A percentile compares a stretch with the other conserved stretches of the same genome.
Conservation (phyloP, 208 protist species). For the Naegleria lovaniensis region DNA sequence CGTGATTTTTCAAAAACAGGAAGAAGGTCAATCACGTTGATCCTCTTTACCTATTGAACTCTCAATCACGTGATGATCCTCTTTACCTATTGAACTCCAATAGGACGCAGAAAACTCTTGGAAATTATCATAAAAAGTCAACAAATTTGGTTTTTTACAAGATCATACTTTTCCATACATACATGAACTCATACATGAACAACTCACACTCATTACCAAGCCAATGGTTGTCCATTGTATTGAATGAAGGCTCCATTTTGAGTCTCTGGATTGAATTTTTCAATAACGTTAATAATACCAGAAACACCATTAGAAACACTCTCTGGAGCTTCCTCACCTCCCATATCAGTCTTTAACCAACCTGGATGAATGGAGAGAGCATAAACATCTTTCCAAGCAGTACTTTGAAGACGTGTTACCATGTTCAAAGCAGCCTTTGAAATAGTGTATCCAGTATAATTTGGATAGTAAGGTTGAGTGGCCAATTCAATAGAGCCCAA, state of each 20-base stretch:
- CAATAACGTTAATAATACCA: background rate
- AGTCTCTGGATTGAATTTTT: background rate
- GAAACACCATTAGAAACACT: background rate
- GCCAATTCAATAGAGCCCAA: background rate
- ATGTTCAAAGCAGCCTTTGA: constrained; percentile 1
- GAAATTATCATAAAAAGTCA: too few species aligned
- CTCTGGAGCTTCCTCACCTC: background rate
- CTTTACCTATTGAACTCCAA: too few species aligned
- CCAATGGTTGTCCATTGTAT: background rate
- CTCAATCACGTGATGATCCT: too few species aligned
- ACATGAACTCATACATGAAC: too few species aligned
- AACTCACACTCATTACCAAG: background rate
- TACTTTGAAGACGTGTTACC: background rate
- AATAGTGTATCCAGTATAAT: background rate
- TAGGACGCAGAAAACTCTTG: too few species aligned
- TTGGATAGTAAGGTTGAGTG: background rate
- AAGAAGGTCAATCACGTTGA: too few species aligned
- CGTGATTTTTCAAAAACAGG: too few species aligned
- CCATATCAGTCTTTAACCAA: background rate
- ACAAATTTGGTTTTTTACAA: too few species aligned
- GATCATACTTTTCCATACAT: too few species aligned
- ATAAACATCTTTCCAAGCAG: background rate
- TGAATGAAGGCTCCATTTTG: background rate
- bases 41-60: too few species aligned
- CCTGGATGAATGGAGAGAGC: background rate